Conservation (phyloP, 495 filamentous ascomycete genomes). For the Antarctomyces pellizariae region DNA sequence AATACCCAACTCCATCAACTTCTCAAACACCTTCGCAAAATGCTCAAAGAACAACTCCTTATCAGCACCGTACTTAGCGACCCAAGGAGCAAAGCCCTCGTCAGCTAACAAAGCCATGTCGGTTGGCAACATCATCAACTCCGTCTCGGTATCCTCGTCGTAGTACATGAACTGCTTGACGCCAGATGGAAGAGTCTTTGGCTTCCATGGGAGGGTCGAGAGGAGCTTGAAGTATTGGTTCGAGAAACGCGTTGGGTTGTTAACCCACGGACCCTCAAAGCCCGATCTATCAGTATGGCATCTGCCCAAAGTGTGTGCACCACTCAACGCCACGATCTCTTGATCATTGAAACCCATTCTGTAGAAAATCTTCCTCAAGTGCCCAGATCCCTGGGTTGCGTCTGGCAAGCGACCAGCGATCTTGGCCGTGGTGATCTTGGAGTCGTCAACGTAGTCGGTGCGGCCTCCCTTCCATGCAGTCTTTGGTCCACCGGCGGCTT, state of each 20-base stretch:
- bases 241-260: conserved; percentile 37
- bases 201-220: conserved; percentile 29
- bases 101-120: conserved; percentile 20
- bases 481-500: conserved; percentile 31
- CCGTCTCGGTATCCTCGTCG: conserved; percentile 28
- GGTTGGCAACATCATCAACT: conserved; percentile 32
- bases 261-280: conserved; percentile 38
- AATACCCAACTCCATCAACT: conserved; percentile 36
- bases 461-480: conserved; percentile 30
- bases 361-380: conserved; percentile 33
- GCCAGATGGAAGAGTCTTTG: conserved; percentile 25
- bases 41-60: conserved; percentile 38
- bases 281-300: conserved; percentile 35
- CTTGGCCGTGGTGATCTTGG: conserved; percentile 29
- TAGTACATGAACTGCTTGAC: conserved; percentile 32
- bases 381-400: conserved; percentile 31
- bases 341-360: conserved; percentile 43
- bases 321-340: conserved; percentile 35
- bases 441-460: conserved; percentile 33
- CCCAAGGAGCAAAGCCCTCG: conserved; percentile 21
- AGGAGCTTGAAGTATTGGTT: conserved; percentile 38
- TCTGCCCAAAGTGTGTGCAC: conserved; percentile 38
- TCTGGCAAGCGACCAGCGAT: conserved; percentile 34
- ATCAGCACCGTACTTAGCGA: conserved; percentile 32
- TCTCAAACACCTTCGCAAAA: conserved; percentile 35